phyloP scores from a whole-genome alignment of 257 asterid species.

The Petrea volubilis region DNA sequence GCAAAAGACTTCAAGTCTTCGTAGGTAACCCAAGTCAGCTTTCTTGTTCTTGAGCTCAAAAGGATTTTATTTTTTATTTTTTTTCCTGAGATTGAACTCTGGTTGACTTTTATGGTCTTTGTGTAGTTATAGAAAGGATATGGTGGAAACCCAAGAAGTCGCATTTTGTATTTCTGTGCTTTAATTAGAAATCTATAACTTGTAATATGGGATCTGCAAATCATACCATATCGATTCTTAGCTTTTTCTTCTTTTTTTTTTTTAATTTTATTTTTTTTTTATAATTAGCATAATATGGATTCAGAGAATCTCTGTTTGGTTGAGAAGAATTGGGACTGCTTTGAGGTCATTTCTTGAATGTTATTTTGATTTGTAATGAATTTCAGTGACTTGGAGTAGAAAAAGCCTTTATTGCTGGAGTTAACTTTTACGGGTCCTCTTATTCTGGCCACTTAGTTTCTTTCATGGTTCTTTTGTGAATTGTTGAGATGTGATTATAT shows the following conservation, averaged over 20 bases:
- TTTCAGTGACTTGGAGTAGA: background rate
- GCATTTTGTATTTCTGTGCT: background rate
- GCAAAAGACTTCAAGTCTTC: constrained; percentile 5
- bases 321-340: background rate
- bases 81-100: background rate
- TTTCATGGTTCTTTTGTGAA: background rate
- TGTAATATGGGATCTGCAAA: no score
- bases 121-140: background rate
- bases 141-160: background rate
- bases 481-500: background rate
- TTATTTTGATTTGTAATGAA: background rate
- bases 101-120: constrained; percentile 30
- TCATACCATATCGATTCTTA: no score
- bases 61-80: background rate
- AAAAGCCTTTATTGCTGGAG: background rate
- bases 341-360: background rate
- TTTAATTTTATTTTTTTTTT: no score
- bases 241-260: no score
- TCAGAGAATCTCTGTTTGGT: background rate
- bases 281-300: no score
- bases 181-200: background rate
- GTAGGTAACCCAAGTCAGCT: constrained; percentile 26
- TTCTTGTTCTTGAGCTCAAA: constrained; percentile 18
- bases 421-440: background rate
- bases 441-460: background rate